Base-by-base conservation (phyloP, 2,329 filamentous ascomycete genomes). In the Alternaria angustiovoidea region DNA sequence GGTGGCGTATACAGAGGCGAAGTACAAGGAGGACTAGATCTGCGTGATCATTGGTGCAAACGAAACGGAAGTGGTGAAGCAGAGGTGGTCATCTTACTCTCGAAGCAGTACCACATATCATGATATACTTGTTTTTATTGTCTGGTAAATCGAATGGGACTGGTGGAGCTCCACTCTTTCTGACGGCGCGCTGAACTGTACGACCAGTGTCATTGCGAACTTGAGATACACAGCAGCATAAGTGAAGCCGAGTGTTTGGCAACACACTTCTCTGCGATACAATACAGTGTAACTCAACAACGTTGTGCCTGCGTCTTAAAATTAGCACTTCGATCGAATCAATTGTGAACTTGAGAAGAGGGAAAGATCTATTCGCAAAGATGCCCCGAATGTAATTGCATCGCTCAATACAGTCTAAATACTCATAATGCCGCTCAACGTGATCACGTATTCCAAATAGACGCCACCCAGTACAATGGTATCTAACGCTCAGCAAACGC, bases 381-480 rank as follows among this genome's bases (percentile, higher is more conserved):
- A 43, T 43, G 6, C 16, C 20, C 5, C 20, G 5, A 12, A 8
- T 14, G 9, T 52, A 11, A n/a, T 20, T 51, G 16, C 20, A 26
- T 22, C 22, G 8, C 16, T 32, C 5, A 44, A 36, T 18, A 30
- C 49, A 49, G 20, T 49, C 49, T 42, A 44, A 43, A 57, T 54
- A 47, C 42, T 26, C 22, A 34, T 20, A 54, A 54, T 54, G 56
- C 49, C 34, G 49, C 49, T 53, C 36, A 18, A 51, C 41, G 43
- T 34, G 39, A 32, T 46, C 24, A 42, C 20, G 16, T 58, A 34
- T 16, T 18, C 49, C 42, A 54, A 57, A 12, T 11, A 47, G 34
- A 56, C 38, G 22, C 57, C 43, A 34, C 43, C 12, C 41, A 61
- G 46, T 26, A 54, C 53, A 57, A 18, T 51, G 51, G 41, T 56